Percentiles rank a stretch among this genome's conserved stretches.
These are phyloP conservation scores for Debaryomyces hansenii DNA, from an alignment of 805 yeast species.

Conservation along the genomic window DNA sequence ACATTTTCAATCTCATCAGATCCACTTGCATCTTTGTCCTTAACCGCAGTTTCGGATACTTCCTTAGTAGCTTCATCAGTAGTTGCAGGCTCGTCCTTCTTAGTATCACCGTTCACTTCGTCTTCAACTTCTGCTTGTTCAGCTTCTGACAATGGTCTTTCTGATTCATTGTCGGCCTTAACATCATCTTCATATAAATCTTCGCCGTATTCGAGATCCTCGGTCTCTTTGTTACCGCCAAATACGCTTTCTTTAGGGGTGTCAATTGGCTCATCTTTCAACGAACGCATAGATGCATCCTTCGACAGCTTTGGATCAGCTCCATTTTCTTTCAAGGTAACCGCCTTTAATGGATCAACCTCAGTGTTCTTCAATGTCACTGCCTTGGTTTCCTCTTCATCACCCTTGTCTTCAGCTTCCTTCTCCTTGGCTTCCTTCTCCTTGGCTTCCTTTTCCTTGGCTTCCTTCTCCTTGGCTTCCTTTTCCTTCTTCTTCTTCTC, in stretches of 20 bases:
- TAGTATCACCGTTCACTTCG: conserved; percentile 17
- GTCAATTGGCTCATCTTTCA: conserved; percentile 15
- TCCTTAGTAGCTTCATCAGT: conserved; percentile 13
- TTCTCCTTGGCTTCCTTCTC: conserved; percentile 9
- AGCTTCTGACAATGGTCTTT: background rate
- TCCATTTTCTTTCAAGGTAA: too few species aligned
- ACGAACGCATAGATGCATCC: conserved; percentile 13
- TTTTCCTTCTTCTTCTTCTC: conserved; percentile 19
- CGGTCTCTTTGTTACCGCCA: conserved; percentile 11
- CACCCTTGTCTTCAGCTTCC: conserved; percentile 12
- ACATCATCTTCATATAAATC: conserved; percentile 20
- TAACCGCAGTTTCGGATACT: conserved; percentile 9
- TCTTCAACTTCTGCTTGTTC: conserved; percentile 16
- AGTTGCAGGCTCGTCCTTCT: conserved; percentile 8
- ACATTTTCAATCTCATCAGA: conserved; percentile 24
- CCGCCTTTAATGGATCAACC: too few species aligned
- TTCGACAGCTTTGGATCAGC: background rate
- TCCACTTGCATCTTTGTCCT: conserved; percentile 12
- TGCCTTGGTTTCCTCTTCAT: background rate
- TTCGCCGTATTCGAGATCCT: conserved; percentile 17
- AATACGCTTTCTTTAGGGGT: conserved; percentile 3
- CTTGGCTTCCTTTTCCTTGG: conserved; percentile 39
- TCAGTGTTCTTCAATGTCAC: too few species aligned
- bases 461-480: conserved; percentile 38
- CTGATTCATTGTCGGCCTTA: conserved; percentile 8